These are phyloP conservation scores for Punica granatum DNA, from an alignment of 345 rosid genomes.

Conservation along the genomic window DNA sequence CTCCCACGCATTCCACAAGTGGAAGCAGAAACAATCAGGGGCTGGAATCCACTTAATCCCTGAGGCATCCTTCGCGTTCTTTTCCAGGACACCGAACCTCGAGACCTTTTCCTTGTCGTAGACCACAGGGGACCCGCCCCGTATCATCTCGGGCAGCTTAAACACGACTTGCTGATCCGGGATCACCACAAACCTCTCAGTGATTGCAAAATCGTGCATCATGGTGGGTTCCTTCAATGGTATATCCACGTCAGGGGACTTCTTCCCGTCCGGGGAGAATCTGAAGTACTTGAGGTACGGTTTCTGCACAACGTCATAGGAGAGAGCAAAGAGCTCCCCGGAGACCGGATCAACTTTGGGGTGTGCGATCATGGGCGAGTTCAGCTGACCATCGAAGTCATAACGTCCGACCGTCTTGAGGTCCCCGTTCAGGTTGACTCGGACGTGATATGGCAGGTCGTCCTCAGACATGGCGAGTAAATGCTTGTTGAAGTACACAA, in stretches of 20 bases:
- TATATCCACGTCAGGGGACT: slow-evolving; percentile 78
- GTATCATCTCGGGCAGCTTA: slow-evolving; percentile 71
- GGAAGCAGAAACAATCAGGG: slow-evolving; percentile 82
- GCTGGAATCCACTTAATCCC: slow-evolving; percentile 77
- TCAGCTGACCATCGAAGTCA: slow-evolving; percentile 53
- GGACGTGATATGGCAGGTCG: slow-evolving; percentile 81
- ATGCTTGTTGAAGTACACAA: slow-evolving; percentile 68
- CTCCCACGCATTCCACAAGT: slow-evolving; percentile 97
- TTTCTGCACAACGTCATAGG: slow-evolving; percentile 73
- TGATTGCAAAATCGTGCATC: slow-evolving; percentile 96
- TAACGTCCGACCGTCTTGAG: slow-evolving; percentile 68
- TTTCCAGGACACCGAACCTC: slow-evolving; percentile 62
- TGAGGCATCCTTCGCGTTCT: slow-evolving; percentile 39
- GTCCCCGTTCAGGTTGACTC: slow-evolving; percentile 50
- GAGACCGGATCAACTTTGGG: slow-evolving; percentile 74
- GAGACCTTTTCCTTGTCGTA: slow-evolving; percentile 71
- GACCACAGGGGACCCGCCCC: slow-evolving; percentile 83
- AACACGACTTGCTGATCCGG: slow-evolving; percentile 96
- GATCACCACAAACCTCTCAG: slow-evolving; percentile 70
- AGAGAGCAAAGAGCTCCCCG: slow-evolving; percentile 66
- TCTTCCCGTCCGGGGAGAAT: slow-evolving; percentile 52
- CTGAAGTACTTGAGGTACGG: slow-evolving; percentile 76
- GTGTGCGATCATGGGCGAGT: slow-evolving; percentile 84
- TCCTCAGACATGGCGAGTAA: slow-evolving; percentile 91
- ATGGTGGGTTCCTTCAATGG: slow-evolving; percentile 64